A percentile compares a stretch with the other conserved stretches of the same genome.
Evolutionary conservation across 805 yeast genomes (phyloP).

Genomic region (Pichia manshurica): DNA sequence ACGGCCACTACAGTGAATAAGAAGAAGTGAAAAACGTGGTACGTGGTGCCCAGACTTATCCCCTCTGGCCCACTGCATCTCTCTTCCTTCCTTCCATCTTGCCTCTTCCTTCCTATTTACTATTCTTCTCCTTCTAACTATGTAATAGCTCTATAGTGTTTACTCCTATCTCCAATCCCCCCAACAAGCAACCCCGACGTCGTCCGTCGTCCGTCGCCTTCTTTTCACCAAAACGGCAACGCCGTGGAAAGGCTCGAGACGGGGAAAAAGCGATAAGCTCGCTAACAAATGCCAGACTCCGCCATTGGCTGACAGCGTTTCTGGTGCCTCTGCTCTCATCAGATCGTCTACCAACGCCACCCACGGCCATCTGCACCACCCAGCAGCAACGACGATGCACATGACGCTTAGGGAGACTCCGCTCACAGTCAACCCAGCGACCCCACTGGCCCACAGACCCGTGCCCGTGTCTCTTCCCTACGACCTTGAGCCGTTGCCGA

Average conservation of each 20-base stretch:
- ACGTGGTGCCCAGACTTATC: too few relatives aligned
- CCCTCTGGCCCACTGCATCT: too few relatives aligned
- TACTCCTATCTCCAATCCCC: neutral
- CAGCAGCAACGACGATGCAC: neutral
- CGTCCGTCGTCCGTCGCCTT: too few relatives aligned
- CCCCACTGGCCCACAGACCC: neutral
- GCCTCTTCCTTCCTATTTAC: neutral
- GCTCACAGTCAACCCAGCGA: neutral
- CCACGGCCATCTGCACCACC: too few relatives aligned
- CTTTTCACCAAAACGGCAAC: too few relatives aligned
- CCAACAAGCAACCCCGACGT: too few relatives aligned
- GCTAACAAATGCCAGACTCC: too few relatives aligned
- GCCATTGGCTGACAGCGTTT: too few relatives aligned
- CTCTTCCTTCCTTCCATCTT: neutral
- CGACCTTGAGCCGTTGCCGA: neutral
- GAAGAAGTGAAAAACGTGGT: neutral
- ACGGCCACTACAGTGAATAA: constrained; percentile 14
- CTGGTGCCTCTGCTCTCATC: neutral
- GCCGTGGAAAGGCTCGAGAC: too few relatives aligned
- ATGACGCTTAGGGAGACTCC: neutral
- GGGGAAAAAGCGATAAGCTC: too few relatives aligned
- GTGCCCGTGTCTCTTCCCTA: constrained; percentile 2
- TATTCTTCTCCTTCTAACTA: neutral
- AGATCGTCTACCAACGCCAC: too few relatives aligned
- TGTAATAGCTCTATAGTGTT: neutral